Evolutionary conservation across 1,284 basidiomycete species (phyloP).

Genomic region (Termitomyces sp.): DNA sequence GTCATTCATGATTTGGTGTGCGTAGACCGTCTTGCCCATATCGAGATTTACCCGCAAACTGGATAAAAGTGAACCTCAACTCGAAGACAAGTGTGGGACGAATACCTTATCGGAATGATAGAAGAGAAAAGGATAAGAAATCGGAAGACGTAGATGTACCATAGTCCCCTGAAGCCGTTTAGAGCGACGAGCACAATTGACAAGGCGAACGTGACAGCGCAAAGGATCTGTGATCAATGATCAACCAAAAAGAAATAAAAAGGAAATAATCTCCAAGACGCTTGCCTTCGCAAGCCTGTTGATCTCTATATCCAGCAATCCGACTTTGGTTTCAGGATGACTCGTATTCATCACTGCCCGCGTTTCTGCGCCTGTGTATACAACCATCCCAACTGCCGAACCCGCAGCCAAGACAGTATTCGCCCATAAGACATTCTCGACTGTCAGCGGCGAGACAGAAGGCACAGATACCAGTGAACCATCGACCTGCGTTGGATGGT

Average conservation of each 20-base stretch:
- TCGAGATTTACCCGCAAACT: constrained; percentile 97
- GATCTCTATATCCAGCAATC: constrained; percentile 90
- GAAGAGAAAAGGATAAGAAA: constrained; percentile 98
- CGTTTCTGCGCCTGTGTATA: constrained; percentile 95
- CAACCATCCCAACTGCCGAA: constrained; percentile 86
- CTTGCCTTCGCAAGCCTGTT: constrained; percentile 90
- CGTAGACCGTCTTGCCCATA: constrained; percentile 99
- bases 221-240: constrained; percentile 67
- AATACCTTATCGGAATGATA: constrained; percentile 96
- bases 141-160: constrained; percentile 95
- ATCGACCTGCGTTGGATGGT: constrained; percentile 38
- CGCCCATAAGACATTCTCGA: constrained; percentile 95
- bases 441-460: constrained; percentile 75
- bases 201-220: constrained; percentile 88
- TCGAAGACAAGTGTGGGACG: not conserved
- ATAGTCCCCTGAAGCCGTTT: constrained; percentile 93
- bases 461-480: constrained; percentile 42
- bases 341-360: constrained; percentile 99
- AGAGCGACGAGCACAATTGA: constrained; percentile 90
- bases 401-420: constrained; percentile 98
- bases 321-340: constrained; percentile 93
- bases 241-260: not conserved
- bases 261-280: not conserved
- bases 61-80: not conserved
- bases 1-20: constrained; percentile 92